Percentiles rank a stretch among this genome's conserved stretches.
These are phyloP conservation scores for Phytophthora vignae DNA, from an alignment of 352 stramenopile species.

Conservation along the genomic window DNA sequence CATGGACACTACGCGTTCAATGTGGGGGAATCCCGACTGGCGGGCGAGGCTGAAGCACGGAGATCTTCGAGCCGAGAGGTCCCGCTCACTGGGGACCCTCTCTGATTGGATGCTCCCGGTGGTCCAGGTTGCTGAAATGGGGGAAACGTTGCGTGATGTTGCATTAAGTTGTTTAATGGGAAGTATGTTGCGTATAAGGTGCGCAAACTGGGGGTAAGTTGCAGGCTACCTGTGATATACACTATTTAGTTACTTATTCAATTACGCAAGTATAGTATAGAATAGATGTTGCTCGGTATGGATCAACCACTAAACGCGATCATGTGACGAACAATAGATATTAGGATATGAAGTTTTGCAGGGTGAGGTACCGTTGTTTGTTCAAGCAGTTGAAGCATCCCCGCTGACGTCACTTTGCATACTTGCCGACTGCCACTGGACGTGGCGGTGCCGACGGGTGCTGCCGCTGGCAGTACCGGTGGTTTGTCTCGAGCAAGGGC, in stretches of 20 bases:
- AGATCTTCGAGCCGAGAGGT: background rate
- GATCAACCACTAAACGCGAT: background rate
- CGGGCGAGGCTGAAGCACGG: background rate
- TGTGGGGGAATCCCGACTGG: background rate
- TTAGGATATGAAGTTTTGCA: background rate
- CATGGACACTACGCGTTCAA: background rate
- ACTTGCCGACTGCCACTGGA: background rate
- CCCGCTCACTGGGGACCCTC: too few species aligned
- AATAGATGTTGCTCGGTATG: too few species aligned
- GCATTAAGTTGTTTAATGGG: background rate
- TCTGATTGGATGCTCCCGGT: background rate
- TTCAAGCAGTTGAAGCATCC: conserved; percentile 1
- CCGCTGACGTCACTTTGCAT: background rate
- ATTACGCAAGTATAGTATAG: too few species aligned
- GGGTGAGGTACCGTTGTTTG: background rate
- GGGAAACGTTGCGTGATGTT: background rate
- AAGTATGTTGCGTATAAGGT: background rate
- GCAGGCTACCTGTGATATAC: background rate
- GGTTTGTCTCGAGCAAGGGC: background rate
- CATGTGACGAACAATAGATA: background rate
- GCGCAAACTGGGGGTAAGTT: background rate
- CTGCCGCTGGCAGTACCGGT: too few species aligned
- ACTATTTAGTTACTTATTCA: too few species aligned
- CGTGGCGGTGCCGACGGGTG: too few species aligned
- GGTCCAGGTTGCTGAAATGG: background rate